Evolutionary conservation across 495 filamentous ascomycete species (phyloP).

Genomic region (Penicillium paradoxum): DNA sequence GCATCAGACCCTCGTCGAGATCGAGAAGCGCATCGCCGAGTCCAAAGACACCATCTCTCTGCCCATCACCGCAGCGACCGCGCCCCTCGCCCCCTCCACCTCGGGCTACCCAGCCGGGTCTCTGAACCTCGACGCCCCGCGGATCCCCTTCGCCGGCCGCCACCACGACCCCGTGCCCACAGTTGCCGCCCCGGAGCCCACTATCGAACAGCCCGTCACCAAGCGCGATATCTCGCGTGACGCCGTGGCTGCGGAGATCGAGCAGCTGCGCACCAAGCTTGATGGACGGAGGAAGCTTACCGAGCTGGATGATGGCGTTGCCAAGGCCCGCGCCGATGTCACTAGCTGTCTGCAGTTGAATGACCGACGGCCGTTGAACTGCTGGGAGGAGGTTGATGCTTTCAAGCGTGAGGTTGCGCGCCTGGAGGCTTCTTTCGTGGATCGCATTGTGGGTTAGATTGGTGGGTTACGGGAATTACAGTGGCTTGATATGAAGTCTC

Average conservation of each 20-base stretch:
- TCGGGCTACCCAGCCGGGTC: constrained; percentile 39
- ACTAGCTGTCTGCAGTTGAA: constrained; percentile 78
- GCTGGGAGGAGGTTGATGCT: constrained; percentile 87
- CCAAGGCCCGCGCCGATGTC: constrained; percentile 70
- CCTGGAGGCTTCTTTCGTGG: constrained; percentile 82
- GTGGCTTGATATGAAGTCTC: constrained; percentile 12
- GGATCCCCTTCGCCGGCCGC: constrained; percentile 44
- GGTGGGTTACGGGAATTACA: background rate
- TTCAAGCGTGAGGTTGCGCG: constrained; percentile 84
- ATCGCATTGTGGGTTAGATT: constrained; percentile 64
- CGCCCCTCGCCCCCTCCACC: constrained; percentile 27
- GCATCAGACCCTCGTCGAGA: constrained; percentile 49
- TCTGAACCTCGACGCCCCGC: constrained; percentile 44
- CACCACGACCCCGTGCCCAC: constrained; percentile 31
- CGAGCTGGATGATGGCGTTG: constrained; percentile 59
- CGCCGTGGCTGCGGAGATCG: constrained; percentile 61
- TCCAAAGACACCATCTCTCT: constrained; percentile 30
- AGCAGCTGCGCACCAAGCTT: constrained; percentile 66
- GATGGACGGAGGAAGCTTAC: constrained; percentile 68
- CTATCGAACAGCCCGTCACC: constrained; percentile 15
- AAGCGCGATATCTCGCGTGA: constrained; percentile 48
- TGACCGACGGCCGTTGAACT: constrained; percentile 87
- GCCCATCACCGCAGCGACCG: constrained; percentile 27
- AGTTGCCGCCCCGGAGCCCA: constrained; percentile 11
- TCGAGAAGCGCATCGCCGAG: constrained; percentile 51